Conservation (phyloP, 164 flowering plant species). For the Warburgia ugandensis region DNA sequence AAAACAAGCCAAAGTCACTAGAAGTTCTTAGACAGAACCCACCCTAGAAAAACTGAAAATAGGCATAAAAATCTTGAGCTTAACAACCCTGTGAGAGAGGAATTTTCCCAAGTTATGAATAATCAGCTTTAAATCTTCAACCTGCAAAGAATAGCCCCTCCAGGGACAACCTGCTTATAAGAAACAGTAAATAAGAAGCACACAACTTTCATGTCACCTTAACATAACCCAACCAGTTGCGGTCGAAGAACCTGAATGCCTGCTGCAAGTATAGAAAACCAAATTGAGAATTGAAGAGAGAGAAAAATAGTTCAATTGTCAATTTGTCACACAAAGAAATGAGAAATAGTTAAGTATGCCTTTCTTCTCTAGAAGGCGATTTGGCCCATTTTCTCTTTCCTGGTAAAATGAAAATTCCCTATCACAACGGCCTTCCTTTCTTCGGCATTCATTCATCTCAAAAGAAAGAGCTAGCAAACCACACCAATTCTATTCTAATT, state of each 20-base stretch:
- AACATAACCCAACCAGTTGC: constrained; percentile 73
- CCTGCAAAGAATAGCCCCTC: constrained; percentile 35
- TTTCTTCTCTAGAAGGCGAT: too few relatives aligned
- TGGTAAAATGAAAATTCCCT: too few relatives aligned
- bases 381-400: too few relatives aligned
- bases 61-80: constrained; percentile 35
- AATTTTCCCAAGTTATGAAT: constrained; percentile 79
- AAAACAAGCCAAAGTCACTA: neutral
- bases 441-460: too few relatives aligned
- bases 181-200: neutral
- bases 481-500: too few relatives aligned
- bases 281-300: neutral
- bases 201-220: constrained; percentile 39
- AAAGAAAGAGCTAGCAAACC: too few relatives aligned
- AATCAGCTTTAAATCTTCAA: constrained; percentile 83
- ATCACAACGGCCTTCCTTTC: too few relatives aligned
- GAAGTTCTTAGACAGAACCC: too few relatives aligned
- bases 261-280: constrained; percentile 21
- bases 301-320: neutral
- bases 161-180: neutral
- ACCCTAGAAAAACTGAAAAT: too few relatives aligned
- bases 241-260: constrained; percentile 96
- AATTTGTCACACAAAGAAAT: neutral
- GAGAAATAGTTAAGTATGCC: too few relatives aligned
- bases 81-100: constrained; percentile 85